These are phyloP conservation scores for Aspergillus thermomutatus DNA, from an alignment of 2,329 filamentous ascomycete genomes.

Conservation along the genomic window DNA sequence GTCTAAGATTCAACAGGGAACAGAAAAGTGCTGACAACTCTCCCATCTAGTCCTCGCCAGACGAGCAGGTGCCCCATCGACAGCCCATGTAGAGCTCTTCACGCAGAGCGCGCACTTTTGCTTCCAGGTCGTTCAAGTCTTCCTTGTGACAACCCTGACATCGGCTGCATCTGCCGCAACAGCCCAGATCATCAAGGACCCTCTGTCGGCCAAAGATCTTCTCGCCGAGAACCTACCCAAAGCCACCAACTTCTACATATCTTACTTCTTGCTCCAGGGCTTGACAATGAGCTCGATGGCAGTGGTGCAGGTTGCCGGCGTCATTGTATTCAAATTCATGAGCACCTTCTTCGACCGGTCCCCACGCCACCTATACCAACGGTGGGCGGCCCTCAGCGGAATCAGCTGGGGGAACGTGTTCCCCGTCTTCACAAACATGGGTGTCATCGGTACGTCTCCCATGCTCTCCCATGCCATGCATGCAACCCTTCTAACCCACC, in stretches of 20 bases:
- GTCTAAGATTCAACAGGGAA: background rate
- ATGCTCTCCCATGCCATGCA: background rate
- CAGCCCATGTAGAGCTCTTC: conserved; percentile 77
- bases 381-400: conserved; percentile 70
- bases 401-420: conserved; percentile 82
- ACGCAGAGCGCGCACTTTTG: conserved; percentile 86
- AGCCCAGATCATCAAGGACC: conserved; percentile 62
- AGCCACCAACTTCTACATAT: conserved; percentile 91
- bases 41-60: conserved; percentile 64
- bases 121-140: conserved; percentile 75
- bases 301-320: conserved; percentile 68
- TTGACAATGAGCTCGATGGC: conserved; percentile 70
- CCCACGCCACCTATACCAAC: conserved; percentile 71
- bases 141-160: conserved; percentile 78
- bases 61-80: conserved; percentile 73
- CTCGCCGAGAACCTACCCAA: conserved; percentile 75
- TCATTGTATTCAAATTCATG: conserved; percentile 68
- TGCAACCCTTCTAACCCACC: background rate
- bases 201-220: conserved; percentile 60
- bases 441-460: conserved; percentile 65
- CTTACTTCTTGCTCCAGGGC: conserved; percentile 91
- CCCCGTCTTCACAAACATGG: conserved; percentile 75
- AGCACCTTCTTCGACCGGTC: conserved; percentile 67
- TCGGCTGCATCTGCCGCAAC: conserved; percentile 74
- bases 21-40: conserved; percentile 2